Evolutionary conservation across 345 rosid species (phyloP), one percentile per base, ranked within the genome.

Genomic region (Ricinus communis): DNA sequence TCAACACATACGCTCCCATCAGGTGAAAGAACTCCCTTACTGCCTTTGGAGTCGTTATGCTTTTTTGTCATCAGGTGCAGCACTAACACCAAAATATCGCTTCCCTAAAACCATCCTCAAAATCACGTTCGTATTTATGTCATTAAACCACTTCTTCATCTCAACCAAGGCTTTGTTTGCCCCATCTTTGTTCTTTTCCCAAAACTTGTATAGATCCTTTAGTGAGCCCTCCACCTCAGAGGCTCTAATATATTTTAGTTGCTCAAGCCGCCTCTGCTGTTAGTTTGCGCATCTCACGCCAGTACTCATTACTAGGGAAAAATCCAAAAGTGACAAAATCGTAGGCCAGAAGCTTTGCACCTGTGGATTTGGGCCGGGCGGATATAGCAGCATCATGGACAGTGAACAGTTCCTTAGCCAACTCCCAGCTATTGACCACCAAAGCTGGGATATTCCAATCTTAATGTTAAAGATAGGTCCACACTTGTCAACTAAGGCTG

Each of bases 381-480:
- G 81, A 63, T 40, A 83, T 54, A 28, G 64, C 70, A 24, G 61
- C 65, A 43, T 85, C 88, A 6, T 83, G 46, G n/a, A 27, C 65
- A 45, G 77, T 83, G 76, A 70, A 82, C 58, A 76, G 59, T 62
- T 85, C 86, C 50, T 67, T 81, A 7, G 78, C 84, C 30, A 71
- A 21, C 36, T 84, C 84, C 71, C 62, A 70, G 24, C 65, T 70
- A 25, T 55, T 85, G n/a, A 86, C 66, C 71, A 86, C 84, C 70
- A 86, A 27, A 31, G 69, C 43, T 56, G 59, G 80, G 72, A 68
- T 27, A 70, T 21, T 56, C 89, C 87, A 2, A 82, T 27, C 77
- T 65, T 69, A 40, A 83, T 70, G 72, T 77, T 49, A 68, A 81
- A 83, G 40, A 79, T 57, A 0, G 88, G 79, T 25, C 85, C 89